A percentile compares a stretch with the other conserved stretches of the same genome.
phyloP scores from a whole-genome alignment of 2,329 filamentous ascomycete genomes.

The Cucurbitaria berberidis region DNA sequence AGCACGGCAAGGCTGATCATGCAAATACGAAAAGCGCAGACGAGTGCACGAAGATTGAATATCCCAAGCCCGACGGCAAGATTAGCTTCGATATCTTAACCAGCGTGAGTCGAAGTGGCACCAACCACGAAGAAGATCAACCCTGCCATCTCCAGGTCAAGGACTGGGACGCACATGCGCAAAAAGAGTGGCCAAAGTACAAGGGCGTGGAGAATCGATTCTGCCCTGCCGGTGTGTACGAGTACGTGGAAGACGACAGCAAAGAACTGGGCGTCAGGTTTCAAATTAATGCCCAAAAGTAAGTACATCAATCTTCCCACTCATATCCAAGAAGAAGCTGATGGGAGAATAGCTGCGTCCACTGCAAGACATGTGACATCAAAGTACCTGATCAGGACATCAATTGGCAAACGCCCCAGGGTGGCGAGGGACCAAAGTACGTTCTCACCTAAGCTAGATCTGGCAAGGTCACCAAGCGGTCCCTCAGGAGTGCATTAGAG shows the following conservation, averaged over 20 bases:
- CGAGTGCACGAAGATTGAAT: slow-evolving; percentile 85
- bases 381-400: slow-evolving; percentile 97
- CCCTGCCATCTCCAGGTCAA: slow-evolving; percentile 93
- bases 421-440: slow-evolving; percentile 77
- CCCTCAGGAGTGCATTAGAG: not conserved
- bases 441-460: slow-evolving; percentile 57
- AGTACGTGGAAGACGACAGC: slow-evolving; percentile 90
- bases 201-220: slow-evolving; percentile 96
- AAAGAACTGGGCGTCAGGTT: slow-evolving; percentile 91
- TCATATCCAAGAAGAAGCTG: slow-evolving; percentile 23
- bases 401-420: slow-evolving; percentile 88
- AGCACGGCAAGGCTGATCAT: slow-evolving; percentile 79
- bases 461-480: not conserved
- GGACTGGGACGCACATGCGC: slow-evolving; percentile 91
- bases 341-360: slow-evolving; percentile 75
- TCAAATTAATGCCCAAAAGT: slow-evolving; percentile 98
- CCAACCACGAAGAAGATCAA: slow-evolving; percentile 98
- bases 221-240: slow-evolving; percentile 96
- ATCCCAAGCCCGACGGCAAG: slow-evolving; percentile 94
- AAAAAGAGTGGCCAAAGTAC: slow-evolving; percentile 82
- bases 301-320: slow-evolving; percentile 54
- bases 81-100: slow-evolving; percentile 96
- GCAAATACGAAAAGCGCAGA: slow-evolving; percentile 81
- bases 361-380: slow-evolving; percentile 99
- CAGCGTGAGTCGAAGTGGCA: slow-evolving; percentile 91